Base-by-base conservation (phyloP, 1,284 basidiomycete species). In the Pholiota adiposa region DNA sequence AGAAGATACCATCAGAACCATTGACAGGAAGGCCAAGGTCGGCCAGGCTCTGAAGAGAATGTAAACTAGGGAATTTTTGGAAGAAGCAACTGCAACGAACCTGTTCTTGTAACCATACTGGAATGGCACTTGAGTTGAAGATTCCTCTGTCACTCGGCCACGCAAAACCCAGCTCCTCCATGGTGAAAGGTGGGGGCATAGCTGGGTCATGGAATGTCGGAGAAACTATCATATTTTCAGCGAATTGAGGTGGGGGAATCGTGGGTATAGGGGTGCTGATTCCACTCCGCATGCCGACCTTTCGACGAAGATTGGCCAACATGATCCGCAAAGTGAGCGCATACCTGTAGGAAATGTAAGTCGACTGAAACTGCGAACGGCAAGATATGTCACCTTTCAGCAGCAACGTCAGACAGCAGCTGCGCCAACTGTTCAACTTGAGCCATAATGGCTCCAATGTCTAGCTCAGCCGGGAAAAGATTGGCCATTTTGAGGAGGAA, bases 401-500 rank as follows among this genome's bases (percentile, higher is more conserved):
- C 93, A 23, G 92, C 91, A 21, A 94, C 92, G 55, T 94, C 93
- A 4, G 89, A 91, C 54, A 94, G 79, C 49, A 94, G 74, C 67
- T 92, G 89, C 0, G 92, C 89, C 51, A 95, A 81, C 73, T 94
- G 89, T 72, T 94, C 93, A 25, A 93, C 92, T 71, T 94, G 92
- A 8, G 74, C 80, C 43, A 85, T 88, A 71, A 94, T 93, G 3
- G 84, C 83, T 33, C 76, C 79, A 33, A 93, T 77, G 71, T 95
- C 93, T 51, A 94, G 78, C 67, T 94, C 92, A 9, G 85, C 75
- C 0, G 92, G 92, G 79, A 94, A 95, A 19, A 95, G 81, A 67
- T 88, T 90, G 53, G 91, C 92, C 86, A 94, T 94, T 77, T 97
- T 97, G 63, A 97, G 83, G 29, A 97, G 77, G 79, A 96, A 97